Evolutionary conservation across 2,329 filamentous ascomycete species (phyloP).

Genomic region (Calycina herbarum): DNA sequence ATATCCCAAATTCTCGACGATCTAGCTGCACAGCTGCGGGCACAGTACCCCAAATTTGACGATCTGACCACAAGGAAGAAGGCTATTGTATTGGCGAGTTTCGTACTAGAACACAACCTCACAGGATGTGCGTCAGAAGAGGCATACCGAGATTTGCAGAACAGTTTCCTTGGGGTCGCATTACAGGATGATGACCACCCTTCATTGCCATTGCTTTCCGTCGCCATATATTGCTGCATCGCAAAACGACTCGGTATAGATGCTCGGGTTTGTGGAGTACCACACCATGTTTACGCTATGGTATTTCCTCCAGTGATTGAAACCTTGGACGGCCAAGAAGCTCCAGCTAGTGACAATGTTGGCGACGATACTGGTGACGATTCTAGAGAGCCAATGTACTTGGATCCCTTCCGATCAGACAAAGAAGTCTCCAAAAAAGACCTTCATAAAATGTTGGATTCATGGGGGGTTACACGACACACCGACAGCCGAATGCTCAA

Average conservation of each 20-base stretch:
- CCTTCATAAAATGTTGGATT: conserved; percentile 60
- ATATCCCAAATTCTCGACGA: conserved; percentile 64
- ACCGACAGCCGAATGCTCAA: conserved; percentile 55
- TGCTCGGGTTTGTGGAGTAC: conserved; percentile 77
- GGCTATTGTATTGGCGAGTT: conserved; percentile 67
- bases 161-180: conserved; percentile 84
- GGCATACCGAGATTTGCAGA: conserved; percentile 77
- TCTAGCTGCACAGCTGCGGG: conserved; percentile 57
- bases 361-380: conserved; percentile 35
- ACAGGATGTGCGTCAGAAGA: conserved; percentile 65
- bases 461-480: conserved; percentile 44
- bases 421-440: conserved; percentile 62
- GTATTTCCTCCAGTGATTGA: conserved; percentile 61
- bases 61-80: conserved; percentile 62
- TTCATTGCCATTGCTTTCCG: conserved; percentile 82
- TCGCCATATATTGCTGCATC: conserved; percentile 81
- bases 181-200: conserved; percentile 71
- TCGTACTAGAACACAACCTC: conserved; percentile 67
- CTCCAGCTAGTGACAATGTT: conserved; percentile 41
- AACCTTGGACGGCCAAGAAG: conserved; percentile 56
- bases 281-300: conserved; percentile 81
- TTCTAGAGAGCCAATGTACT: conserved; percentile 63
- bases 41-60: conserved; percentile 52
- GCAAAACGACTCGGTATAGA: conserved; percentile 73
- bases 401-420: conserved; percentile 76